phyloP scores from a whole-genome alignment of 1,139 yeast species.

The Kazachstania sp. region DNA sequence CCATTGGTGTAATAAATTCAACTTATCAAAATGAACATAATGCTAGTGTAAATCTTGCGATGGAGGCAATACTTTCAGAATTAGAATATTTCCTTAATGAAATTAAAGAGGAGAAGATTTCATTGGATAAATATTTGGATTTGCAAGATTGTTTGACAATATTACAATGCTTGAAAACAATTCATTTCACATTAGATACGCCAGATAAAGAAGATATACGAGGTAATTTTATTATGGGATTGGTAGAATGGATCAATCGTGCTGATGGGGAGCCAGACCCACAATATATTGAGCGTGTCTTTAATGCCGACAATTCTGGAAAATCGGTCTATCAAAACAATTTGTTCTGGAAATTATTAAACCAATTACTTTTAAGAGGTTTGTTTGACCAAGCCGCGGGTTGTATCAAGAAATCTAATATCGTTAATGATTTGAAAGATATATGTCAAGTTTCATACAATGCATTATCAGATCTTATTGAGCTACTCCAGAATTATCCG shows the following conservation, averaged over 20 bases:
- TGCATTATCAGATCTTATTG: conserved; percentile 42
- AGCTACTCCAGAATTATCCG: conserved; percentile 32
- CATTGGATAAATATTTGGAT: conserved; percentile 30
- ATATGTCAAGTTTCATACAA: conserved; percentile 24
- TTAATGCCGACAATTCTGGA: conserved; percentile 18
- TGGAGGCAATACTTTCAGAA: conserved; percentile 31
- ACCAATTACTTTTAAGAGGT: conserved; percentile 56
- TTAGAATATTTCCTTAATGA: conserved; percentile 31
- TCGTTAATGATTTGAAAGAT: conserved; percentile 13
- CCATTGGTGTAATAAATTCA: conserved; percentile 33
- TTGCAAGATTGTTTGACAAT: conserved; percentile 44
- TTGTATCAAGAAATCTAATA: conserved; percentile 37
- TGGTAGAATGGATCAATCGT: conserved; percentile 57
- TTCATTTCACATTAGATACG: conserved; percentile 38
- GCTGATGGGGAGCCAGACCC: conserved; percentile 53
- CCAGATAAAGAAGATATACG: conserved; percentile 38
- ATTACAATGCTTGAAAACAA: conserved; percentile 49
- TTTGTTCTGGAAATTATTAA: conserved; percentile 57
- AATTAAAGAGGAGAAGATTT: conserved; percentile 15
- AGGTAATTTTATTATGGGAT: conserved; percentile 17
- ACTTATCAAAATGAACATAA: conserved; percentile 30
- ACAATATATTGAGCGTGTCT: conserved; percentile 34
- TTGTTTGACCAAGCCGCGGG: conserved; percentile 46
- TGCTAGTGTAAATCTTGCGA: conserved; percentile 31
- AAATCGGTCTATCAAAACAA: conserved; percentile 47